These are phyloP conservation scores for Mycena alexandri DNA, from an alignment of 768 basidiomycete genomes.

Conservation along the genomic window DNA sequence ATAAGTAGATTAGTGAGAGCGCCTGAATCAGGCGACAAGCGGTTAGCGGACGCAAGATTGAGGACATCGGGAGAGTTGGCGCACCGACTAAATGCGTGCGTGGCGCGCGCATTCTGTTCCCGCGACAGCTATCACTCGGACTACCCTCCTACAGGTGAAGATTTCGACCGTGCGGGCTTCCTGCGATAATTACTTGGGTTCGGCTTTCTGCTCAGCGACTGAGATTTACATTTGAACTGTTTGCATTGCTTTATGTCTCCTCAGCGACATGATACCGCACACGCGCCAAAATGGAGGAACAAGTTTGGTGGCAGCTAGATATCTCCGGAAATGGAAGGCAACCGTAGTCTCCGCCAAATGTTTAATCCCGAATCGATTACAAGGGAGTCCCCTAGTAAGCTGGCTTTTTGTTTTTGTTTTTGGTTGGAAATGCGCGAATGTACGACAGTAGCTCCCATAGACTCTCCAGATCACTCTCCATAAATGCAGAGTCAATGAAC, in stretches of 20 bases:
- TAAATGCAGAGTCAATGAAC: slow-evolving; percentile 3
- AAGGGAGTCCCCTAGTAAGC: not conserved
- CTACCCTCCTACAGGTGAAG: no score
- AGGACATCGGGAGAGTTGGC: no score
- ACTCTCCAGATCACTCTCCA: slow-evolving; percentile 5
- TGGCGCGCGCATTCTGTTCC: no score
- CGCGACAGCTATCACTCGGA: no score
- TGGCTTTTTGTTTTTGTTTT: not conserved
- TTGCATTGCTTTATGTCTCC: not conserved
- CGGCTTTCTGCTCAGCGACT: not conserved
- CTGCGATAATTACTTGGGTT: not conserved
- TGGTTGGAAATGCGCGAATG: no score
- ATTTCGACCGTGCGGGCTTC: not conserved
- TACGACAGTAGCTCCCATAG: not conserved
- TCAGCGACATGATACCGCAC: not conserved
- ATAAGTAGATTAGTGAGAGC: no score
- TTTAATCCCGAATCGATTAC: slow-evolving; percentile 7
- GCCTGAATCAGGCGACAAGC: no score
- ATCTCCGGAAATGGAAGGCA: not conserved
- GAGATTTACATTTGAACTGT: not conserved
- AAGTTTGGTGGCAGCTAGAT: slow-evolving; percentile 1
- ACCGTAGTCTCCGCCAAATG: slow-evolving; percentile 3
- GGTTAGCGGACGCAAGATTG: no score
- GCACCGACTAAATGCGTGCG: no score
- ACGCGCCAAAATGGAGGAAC: slow-evolving; percentile 1